Evolutionary conservation across 1,284 basidiomycete species (phyloP), one percentile per base, ranked within the genome.

Genomic region (Moesziomyces sp.): DNA sequence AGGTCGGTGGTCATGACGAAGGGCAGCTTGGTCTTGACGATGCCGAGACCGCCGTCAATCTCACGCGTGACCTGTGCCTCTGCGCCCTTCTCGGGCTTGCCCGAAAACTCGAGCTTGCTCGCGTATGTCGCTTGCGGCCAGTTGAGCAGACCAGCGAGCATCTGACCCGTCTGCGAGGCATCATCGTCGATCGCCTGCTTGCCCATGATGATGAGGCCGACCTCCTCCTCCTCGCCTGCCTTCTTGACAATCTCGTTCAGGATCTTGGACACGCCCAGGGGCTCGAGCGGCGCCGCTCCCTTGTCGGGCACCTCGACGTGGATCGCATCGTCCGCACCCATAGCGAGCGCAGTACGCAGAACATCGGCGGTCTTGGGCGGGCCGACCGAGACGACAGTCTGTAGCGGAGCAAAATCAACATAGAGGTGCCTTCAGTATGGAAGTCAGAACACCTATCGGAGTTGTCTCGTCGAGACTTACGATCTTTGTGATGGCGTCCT

Each of bases 141-240:
- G 49, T 91, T 90, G 78, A 97, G 86, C 79, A 98, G 86, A 3
- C 94, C 96, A 19, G 96, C 95, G 43, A 99, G 88, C 93, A 98
- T 98, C 84, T 97, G 95, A 1, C 96, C 96, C 9, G 96, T 98
- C 86, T 95, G 91, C n/a, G 93, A 93, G 4, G 93, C 89, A 85
- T 99, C 96, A 79, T 97, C 95, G 86, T 99, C 96, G 78, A 99
- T 99, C 13, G 96, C 92, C 86, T 99, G 96, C 86, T 99, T 99
- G n/a, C 97, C 96, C 86, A 97, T 88, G 71, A 99, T 94, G 56
- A 99, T 91, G 61, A 99, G 80, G 80, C 98, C 95, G 3, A 93
- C 88, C 38, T 88, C 87, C 51, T 85, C 83, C 47, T 80, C 76
- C 66, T 88, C 88, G 74, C 90, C 87, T 77, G 91, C 88, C 51